These are phyloP conservation scores for Epithele typhae DNA, from an alignment of 768 basidiomycete genomes.

Conservation along the genomic window DNA sequence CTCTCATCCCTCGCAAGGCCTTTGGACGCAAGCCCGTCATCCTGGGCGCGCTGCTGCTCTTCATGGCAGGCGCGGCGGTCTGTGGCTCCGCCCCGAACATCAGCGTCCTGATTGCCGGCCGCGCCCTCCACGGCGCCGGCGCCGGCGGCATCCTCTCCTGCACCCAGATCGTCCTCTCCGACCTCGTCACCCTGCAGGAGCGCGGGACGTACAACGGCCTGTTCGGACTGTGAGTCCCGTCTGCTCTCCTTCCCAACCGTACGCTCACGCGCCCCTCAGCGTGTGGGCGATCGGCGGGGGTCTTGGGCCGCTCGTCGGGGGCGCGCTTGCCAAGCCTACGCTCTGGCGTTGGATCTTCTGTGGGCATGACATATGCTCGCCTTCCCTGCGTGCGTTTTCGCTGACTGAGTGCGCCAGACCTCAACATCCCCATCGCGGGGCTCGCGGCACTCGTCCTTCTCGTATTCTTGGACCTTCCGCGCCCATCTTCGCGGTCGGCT, in stretches of 20 bases:
- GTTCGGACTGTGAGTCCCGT: slow-evolving; percentile 10
- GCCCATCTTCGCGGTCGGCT: too few species aligned
- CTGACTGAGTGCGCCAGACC: too few species aligned
- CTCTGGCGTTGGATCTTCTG: slow-evolving; percentile 10
- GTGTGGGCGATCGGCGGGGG: slow-evolving; percentile 7
- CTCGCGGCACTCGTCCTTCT: neutral
- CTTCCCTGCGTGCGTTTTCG: too few species aligned
- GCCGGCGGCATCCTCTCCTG: slow-evolving; percentile 17
- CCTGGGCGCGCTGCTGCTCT: slow-evolving; percentile 25
- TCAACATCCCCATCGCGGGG: neutral
- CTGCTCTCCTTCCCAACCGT: slow-evolving; percentile 23
- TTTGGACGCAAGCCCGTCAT: slow-evolving; percentile 34
- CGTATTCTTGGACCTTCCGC: slow-evolving; percentile 12
- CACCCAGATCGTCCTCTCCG: slow-evolving; percentile 20
- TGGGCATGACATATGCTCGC: too few species aligned
- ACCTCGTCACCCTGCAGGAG: slow-evolving; percentile 22
- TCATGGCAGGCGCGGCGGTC: slow-evolving; percentile 38
- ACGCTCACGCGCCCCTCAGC: slow-evolving; percentile 10
- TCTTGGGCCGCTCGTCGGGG: slow-evolving; percentile 24
- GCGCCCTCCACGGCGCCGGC: slow-evolving; percentile 25
- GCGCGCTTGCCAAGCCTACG: slow-evolving; percentile 9
- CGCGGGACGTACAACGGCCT: slow-evolving; percentile 14
- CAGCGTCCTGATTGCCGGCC: slow-evolving; percentile 36
- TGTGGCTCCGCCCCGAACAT: slow-evolving; percentile 36
- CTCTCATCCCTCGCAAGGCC: slow-evolving; percentile 28